These are phyloP conservation scores for Abortiporus biennis DNA, from an alignment of 1,284 basidiomycete genomes.

Conservation along the genomic window DNA sequence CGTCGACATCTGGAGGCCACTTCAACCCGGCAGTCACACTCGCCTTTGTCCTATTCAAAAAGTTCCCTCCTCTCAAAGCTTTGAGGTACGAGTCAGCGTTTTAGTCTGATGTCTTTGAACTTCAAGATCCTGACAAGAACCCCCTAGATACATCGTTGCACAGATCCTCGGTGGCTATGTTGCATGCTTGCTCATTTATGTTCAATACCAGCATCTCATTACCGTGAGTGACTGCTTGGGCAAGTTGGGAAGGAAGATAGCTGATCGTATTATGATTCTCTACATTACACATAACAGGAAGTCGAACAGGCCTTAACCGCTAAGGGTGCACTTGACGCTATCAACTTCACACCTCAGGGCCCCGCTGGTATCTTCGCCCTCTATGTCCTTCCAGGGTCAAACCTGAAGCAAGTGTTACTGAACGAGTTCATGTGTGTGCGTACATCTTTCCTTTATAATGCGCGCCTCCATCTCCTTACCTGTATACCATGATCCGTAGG, in stretches of 20 bases:
- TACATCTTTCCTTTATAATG: constrained; percentile 6
- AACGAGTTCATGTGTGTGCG: constrained; percentile 63
- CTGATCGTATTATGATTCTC: neutral
- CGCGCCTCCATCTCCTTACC: constrained; percentile 7
- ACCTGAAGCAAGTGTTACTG: constrained; percentile 48
- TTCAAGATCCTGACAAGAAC: neutral
- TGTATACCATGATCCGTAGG: constrained; percentile 34
- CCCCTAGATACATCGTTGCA: constrained; percentile 49
- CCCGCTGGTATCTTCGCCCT: constrained; percentile 60
- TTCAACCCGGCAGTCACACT: constrained; percentile 61
- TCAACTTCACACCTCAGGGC: constrained; percentile 54
- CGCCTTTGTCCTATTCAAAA: constrained; percentile 42
- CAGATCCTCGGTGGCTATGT: constrained; percentile 60
- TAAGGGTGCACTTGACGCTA: constrained; percentile 32
- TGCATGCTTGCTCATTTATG: constrained; percentile 52
- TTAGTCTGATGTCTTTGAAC: neutral
- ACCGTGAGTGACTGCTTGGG: constrained; percentile 20
- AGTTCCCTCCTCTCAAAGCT: constrained; percentile 37
- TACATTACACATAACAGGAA: constrained; percentile 16
- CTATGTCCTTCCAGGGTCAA: constrained; percentile 41
- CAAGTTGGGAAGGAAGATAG: too few relatives aligned
- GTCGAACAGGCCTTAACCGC: constrained; percentile 37
- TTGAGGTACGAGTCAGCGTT: constrained; percentile 12
- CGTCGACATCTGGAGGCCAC: constrained; percentile 56
- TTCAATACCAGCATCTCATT: constrained; percentile 52